Evolutionary conservation across 2,329 filamentous ascomycete species (phyloP), one percentile per base, ranked within the genome.

Genomic region (Penicillium sclerotiorum): DNA sequence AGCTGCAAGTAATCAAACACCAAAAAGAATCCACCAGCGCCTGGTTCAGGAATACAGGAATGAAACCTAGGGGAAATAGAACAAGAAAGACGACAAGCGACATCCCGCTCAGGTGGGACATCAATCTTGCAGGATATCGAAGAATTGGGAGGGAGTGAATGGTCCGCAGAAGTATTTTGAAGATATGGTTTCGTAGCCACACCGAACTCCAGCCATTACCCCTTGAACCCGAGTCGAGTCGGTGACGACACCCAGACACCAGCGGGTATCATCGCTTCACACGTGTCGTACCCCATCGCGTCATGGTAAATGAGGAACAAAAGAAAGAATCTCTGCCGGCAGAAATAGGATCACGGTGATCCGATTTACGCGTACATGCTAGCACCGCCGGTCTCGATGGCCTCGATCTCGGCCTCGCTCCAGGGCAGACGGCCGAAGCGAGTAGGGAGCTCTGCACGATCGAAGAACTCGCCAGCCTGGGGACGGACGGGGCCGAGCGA

Each of bases 361-460:
- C 43, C 11, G 23, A 30, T 62, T 69, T 71, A 83, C 55, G 74
- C 78, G 61, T 77, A 80, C 59, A 84, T 63, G 65, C 82, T 87
- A 27, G 93, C 94, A 49, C 94, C 94, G 47, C 92, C 94, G 48
- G 90, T 94, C 83, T 96, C 91, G 66, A 99, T 83, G 18, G 91
- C 92, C 73, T 97, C 94, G 53, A 99, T 99, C 82, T 99, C 94
- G 36, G 86, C 85, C 61, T 86, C 74, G 30, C 83, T 86, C 75
- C 92, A 88, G 11, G 84, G 81, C 41, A 83, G 77, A 58, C 90
- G 83, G 66, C 86, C 84, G 82, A 96, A 99, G 63, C 93, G 84
- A 56, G 79, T 70, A 15, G 94, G 93, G 20, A 99, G 85, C 75
- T 99, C 89, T 61, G 84, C 89, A 62, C 91, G 85, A 73, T 97